Evolutionary conservation across 73 alveolate species (phyloP).

Genomic region (Uronychia binucleata): DNA sequence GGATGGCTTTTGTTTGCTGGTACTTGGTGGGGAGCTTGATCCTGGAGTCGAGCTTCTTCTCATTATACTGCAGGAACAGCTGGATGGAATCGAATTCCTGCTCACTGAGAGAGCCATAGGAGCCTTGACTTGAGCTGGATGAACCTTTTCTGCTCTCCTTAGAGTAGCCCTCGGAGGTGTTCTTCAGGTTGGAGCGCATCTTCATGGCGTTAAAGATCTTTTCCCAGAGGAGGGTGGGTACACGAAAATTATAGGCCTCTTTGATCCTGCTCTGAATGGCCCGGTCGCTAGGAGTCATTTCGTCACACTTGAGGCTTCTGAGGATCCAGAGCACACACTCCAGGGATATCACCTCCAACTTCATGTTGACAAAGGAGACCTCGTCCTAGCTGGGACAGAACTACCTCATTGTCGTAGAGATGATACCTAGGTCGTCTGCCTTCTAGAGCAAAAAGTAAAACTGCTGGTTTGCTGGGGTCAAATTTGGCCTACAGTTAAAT

Average conservation of each 20-base stretch:
- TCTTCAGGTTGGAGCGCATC: not conserved
- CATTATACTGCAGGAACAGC: not conserved
- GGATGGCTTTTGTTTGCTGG: not conserved
- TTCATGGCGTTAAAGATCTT: constrained; percentile 6
- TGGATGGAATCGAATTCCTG: not conserved
- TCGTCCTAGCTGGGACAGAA: not conserved
- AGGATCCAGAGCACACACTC: constrained; percentile 59
- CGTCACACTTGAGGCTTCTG: constrained; percentile 45
- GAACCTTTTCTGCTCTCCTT: not conserved
- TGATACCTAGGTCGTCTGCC: not conserved
- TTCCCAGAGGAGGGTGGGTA: constrained; percentile 48
- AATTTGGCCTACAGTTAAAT: not conserved
- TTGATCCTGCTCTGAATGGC: constrained; percentile 58
- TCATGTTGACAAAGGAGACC: constrained; percentile 32
- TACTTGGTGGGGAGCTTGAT: not conserved
- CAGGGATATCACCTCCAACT: constrained; percentile 36
- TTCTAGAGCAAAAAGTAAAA: not conserved
- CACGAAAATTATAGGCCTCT: constrained; percentile 64
- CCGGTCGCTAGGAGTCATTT: constrained; percentile 67
- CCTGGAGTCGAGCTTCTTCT: not conserved
- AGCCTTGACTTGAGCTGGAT: not conserved
- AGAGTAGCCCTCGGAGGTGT: not conserved
- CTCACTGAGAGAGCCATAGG: not conserved
- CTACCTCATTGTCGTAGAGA: not conserved
- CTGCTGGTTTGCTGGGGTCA: not conserved